These are phyloP conservation scores for Starmerella riodocensis DNA, from an alignment of 805 yeast genomes.

Conservation along the genomic window DNA sequence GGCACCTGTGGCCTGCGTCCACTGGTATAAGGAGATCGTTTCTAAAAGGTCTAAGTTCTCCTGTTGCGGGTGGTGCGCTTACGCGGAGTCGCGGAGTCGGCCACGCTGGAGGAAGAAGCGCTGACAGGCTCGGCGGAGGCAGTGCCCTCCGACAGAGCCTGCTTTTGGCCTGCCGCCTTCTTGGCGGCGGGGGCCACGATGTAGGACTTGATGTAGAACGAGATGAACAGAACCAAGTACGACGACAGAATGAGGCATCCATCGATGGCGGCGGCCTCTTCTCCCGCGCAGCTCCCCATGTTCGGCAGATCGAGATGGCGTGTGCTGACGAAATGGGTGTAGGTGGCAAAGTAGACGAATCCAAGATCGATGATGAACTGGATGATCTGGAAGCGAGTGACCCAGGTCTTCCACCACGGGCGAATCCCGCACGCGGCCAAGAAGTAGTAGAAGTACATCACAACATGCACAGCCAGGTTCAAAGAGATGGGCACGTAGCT, in stretches of 20 bases:
- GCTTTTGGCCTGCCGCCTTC: conserved; percentile 13
- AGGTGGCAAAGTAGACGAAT: conserved; percentile 88
- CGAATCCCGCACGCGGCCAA: conserved; percentile 82
- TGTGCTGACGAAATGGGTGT: conserved; percentile 68
- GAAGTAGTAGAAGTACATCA: conserved; percentile 97
- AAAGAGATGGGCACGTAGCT: conserved; percentile 89
- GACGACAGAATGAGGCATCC: conserved; percentile 83
- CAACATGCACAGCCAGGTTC: conserved; percentile 83
- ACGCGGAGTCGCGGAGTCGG: conserved; percentile 9
- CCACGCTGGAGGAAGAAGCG: conserved; percentile 1
- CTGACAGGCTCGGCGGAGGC: conserved; percentile 2
- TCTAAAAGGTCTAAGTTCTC: too few relatives aligned
- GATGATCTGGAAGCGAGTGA: conserved; percentile 85
- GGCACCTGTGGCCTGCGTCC: too few relatives aligned
- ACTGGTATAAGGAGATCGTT: too few relatives aligned
- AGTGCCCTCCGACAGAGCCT: not conserved
- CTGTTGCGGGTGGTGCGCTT: conserved; percentile 19
- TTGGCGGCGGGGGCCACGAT: conserved; percentile 30
- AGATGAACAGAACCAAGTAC: conserved; percentile 78
- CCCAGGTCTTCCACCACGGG: conserved; percentile 99
- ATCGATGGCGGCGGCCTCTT: conserved; percentile 81
- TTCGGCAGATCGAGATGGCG: conserved; percentile 59
- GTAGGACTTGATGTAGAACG: conserved; percentile 83
- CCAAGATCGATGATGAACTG: conserved; percentile 82
- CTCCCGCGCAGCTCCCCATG: conserved; percentile 78